Evolutionary conservation across 192 early-diverging fungal species (phyloP).

Genomic region (Mortierella alpina): DNA sequence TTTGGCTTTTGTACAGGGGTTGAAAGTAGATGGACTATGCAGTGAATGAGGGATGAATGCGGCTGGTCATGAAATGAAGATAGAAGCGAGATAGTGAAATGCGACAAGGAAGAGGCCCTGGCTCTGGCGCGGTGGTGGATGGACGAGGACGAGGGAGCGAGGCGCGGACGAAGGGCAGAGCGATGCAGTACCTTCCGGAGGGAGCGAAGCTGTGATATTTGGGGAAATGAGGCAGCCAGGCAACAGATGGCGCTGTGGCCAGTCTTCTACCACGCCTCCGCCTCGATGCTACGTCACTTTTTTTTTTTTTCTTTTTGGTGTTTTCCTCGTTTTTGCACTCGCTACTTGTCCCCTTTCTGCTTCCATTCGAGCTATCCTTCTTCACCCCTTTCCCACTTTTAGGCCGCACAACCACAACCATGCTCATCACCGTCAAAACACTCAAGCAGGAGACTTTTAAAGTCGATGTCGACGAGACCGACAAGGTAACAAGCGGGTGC

Average conservation of each 20-base stretch:
- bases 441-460: conserved; percentile 87
- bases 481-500: conserved; percentile 58
- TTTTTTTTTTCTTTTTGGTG: conserved; percentile 7
- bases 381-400: conserved; percentile 1
- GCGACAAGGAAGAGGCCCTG: background rate
- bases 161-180: background rate
- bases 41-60: conserved; percentile 1
- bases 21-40: background rate
- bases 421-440: conserved; percentile 93
- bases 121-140: background rate
- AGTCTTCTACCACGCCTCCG: too few species aligned
- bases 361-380: background rate
- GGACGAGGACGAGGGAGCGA: background rate
- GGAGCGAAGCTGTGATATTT: too few species aligned
- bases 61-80: background rate
- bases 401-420: conserved; percentile 25
- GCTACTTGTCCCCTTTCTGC: background rate
- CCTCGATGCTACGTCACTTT: background rate
- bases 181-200: too few species aligned
- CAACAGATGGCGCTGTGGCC: too few species aligned
- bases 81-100: background rate
- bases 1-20: background rate
- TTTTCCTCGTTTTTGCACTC: background rate
- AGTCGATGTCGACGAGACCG: conserved; percentile 78
- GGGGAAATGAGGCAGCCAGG: background rate